A percentile compares a stretch with the other conserved stretches of the same genome.
phyloP scores from a whole-genome alignment of 345 rosid species.

The Microthlaspi erraticum region DNA sequence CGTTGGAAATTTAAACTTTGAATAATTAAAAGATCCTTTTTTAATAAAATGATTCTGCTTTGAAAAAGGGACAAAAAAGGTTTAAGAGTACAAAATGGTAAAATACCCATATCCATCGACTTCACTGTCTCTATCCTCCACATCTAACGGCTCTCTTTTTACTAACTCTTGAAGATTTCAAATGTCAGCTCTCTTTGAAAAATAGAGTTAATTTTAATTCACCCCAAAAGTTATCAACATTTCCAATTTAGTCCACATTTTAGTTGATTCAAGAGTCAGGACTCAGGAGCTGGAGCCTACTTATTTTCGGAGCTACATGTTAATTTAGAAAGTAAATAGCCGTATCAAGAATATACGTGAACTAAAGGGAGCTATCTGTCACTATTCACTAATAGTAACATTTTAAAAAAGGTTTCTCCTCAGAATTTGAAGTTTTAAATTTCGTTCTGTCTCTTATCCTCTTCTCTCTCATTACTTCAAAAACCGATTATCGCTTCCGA shows the following conservation, averaged over 20 bases:
- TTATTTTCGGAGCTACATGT: not conserved
- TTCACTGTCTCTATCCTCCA: slow-evolving; percentile 5
- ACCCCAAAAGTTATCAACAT: not conserved
- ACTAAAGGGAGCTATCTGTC: slow-evolving; percentile 11
- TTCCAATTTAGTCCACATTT: not conserved
- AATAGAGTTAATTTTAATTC: slow-evolving; percentile 2
- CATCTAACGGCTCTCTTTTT: slow-evolving; percentile 37
- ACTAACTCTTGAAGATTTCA: slow-evolving; percentile 11
- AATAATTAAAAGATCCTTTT: not conserved
- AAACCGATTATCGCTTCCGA: not conserved
- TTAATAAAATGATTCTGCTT: slow-evolving; percentile 1
- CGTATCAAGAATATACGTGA: not conserved
- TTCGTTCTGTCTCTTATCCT: not conserved
- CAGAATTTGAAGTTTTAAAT: slow-evolving; percentile 44
- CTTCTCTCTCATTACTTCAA: slow-evolving; percentile 11
- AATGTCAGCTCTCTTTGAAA: slow-evolving; percentile 2
- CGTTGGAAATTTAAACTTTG: slow-evolving; percentile 25
- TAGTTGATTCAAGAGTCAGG: not conserved
- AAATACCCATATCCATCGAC: not conserved
- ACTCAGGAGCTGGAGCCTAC: no score
- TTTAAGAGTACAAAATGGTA: not conserved
- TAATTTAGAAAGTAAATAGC: slow-evolving; percentile 6
- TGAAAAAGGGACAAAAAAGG: not conserved
- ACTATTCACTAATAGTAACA: not conserved
- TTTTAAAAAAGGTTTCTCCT: not conserved